Evolutionary conservation across 345 rosid species (phyloP).

Genomic region (Salix arbutifolia): DNA sequence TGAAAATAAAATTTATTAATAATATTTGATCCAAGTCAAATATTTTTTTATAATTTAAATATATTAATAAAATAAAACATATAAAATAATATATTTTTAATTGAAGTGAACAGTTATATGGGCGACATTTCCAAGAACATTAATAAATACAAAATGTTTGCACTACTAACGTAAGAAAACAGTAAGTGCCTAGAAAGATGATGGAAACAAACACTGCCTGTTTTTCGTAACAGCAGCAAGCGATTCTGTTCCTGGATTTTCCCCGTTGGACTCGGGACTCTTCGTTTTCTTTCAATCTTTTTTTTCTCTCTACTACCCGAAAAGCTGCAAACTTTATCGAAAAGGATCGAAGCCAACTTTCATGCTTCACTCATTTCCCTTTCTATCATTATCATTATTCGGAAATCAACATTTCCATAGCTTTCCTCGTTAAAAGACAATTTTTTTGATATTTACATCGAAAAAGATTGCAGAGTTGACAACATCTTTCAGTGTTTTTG

Average conservation of each 20-base stretch:
- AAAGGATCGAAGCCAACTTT: neutral
- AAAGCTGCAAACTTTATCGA: constrained; percentile 11
- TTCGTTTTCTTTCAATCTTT: neutral
- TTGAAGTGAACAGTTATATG: neutral
- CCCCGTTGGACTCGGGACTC: constrained; percentile 58
- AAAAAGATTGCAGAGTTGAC: neutral
- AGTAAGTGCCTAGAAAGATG: neutral
- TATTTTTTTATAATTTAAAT: too few species aligned
- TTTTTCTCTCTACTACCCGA: neutral
- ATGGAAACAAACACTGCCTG: constrained; percentile 13
- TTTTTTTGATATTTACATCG: neutral
- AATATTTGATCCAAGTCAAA: too few species aligned
- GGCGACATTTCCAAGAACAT: neutral
- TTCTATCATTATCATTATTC: neutral
- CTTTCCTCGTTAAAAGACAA: neutral
- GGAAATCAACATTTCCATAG: constrained; percentile 10
- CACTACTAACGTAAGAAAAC: neutral
- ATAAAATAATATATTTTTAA: too few species aligned
- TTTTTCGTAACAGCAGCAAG: constrained; percentile 37
- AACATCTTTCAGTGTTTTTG: constrained; percentile 10
- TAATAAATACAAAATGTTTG: neutral
- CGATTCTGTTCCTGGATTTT: constrained; percentile 45
- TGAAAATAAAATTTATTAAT: too few species aligned
- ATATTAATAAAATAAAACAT: too few species aligned
- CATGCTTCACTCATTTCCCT: neutral